A percentile compares a stretch with the other conserved stretches of the same genome.
Conservation (phyloP, 2,329 filamentous ascomycete genomes). For the Xylaria sp. region DNA sequence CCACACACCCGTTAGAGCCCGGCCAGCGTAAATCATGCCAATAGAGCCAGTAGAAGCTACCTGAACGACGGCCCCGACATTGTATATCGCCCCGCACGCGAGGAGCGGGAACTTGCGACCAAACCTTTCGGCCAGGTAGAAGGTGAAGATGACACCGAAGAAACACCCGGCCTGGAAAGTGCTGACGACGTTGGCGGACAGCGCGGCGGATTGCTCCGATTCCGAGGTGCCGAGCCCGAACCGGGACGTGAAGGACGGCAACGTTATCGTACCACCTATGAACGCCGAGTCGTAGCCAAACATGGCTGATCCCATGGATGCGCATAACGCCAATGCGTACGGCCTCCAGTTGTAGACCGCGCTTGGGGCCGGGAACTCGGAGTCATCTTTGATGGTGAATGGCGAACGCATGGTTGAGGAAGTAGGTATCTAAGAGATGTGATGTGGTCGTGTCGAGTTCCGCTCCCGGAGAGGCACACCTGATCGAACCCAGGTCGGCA, state of each 20-base stretch:
- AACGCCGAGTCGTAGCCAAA: constrained; percentile 58
- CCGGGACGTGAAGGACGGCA: constrained; percentile 62
- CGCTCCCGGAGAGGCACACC: too few species aligned
- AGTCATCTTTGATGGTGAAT: too few species aligned
- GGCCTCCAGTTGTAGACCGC: constrained; percentile 15
- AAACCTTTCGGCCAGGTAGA: constrained; percentile 59
- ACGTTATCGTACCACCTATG: constrained; percentile 66
- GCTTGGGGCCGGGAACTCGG: too few species aligned
- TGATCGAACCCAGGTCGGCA: too few species aligned
- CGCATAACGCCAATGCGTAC: constrained; percentile 15
- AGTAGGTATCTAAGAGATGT: too few species aligned
- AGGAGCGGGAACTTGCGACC: constrained; percentile 58
- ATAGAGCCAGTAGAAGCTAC: constrained; percentile 45
- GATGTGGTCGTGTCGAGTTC: too few species aligned
- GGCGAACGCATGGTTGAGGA: too few species aligned
- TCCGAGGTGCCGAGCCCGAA: constrained; percentile 57
- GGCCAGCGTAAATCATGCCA: constrained; percentile 54
- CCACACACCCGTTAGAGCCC: constrained; percentile 54
- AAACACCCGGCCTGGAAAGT: constrained; percentile 72
- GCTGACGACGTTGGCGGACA: constrained; percentile 67
- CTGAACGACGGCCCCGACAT: constrained; percentile 62
- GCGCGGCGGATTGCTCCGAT: constrained; percentile 47
- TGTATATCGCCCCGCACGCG: constrained; percentile 55
- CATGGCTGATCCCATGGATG: constrained; percentile 38
- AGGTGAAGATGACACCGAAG: constrained; percentile 66